phyloP scores from a whole-genome alignment of 768 basidiomycete genomes.

The Hygrocybe coccinea region DNA sequence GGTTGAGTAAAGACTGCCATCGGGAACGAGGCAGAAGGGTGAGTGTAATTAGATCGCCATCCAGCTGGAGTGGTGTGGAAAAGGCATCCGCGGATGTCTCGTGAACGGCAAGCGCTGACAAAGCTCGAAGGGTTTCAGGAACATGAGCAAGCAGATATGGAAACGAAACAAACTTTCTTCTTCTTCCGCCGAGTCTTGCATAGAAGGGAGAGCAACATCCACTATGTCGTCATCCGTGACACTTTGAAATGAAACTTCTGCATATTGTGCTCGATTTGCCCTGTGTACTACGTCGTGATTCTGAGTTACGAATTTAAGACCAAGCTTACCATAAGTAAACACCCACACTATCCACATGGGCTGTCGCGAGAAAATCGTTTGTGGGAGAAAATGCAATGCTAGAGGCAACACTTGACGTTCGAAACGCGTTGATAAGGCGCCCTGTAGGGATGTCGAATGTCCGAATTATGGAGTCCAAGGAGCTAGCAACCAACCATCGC shows the following conservation, averaged over 20 bases:
- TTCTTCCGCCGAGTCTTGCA: slow-evolving; percentile 72
- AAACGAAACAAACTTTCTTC: slow-evolving; percentile 48
- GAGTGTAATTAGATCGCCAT: slow-evolving; percentile 87
- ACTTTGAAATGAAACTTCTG: slow-evolving; percentile 75
- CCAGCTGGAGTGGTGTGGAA: slow-evolving; percentile 82
- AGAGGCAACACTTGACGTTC: slow-evolving; percentile 80
- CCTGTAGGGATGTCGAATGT: slow-evolving; percentile 97
- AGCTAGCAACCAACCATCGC: slow-evolving; percentile 85
- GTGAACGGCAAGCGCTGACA: slow-evolving; percentile 58
- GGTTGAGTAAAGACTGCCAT: slow-evolving; percentile 96
- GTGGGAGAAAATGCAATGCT: slow-evolving; percentile 91
- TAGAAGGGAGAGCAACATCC: slow-evolving; percentile 70
- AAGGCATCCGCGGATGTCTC: slow-evolving; percentile 66
- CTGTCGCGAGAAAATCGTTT: slow-evolving; percentile 91
- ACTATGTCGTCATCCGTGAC: slow-evolving; percentile 72
- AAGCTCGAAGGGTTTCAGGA: slow-evolving; percentile 57
- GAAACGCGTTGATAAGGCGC: slow-evolving; percentile 86
- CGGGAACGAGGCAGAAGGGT: slow-evolving; percentile 86
- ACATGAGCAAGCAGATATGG: neutral
- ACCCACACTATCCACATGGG: slow-evolving; percentile 91
- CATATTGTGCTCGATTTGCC: slow-evolving; percentile 95
- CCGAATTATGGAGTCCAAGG: slow-evolving; percentile 86
- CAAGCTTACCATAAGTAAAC: slow-evolving; percentile 80
- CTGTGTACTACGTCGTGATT: slow-evolving; percentile 32
- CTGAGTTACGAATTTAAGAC: neutral